Evolutionary conservation across 2,329 filamentous ascomycete genomes (phyloP).

Genomic region (Colletotrichum sp.): DNA sequence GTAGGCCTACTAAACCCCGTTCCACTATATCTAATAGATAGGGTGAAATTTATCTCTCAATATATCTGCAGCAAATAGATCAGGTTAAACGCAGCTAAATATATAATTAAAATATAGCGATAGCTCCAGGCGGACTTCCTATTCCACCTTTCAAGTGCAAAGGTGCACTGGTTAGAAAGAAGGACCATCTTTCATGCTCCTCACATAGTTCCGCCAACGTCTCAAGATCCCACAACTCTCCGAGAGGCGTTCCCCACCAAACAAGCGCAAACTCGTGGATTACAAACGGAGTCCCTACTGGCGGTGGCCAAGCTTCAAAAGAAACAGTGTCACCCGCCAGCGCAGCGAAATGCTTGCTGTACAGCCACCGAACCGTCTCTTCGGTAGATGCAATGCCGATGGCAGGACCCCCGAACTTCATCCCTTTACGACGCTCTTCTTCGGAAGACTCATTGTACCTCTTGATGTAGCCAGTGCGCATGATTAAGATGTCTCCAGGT

Average conservation of each 20-base stretch:
- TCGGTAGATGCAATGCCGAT: conserved; percentile 42
- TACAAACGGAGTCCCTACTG: conserved; percentile 26
- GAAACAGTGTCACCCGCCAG: conserved; percentile 48
- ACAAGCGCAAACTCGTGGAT: conserved; percentile 52
- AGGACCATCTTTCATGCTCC: conserved; percentile 50
- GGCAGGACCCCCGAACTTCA: background rate
- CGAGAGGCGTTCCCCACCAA: conserved; percentile 51
- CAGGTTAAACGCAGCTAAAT: background rate
- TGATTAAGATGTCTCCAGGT: background rate
- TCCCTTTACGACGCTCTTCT: background rate
- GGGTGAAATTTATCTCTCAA: too few relatives aligned
- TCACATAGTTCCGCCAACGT: conserved; percentile 53
- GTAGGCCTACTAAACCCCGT: too few relatives aligned
- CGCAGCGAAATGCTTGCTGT: conserved; percentile 50
- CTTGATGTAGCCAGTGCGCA: background rate
- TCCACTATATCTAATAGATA: too few relatives aligned
- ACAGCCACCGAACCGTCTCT: conserved; percentile 48
- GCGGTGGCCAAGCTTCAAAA: conserved; percentile 46
- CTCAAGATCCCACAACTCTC: conserved; percentile 40
- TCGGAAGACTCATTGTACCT: background rate
- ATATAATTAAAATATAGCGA: background rate
- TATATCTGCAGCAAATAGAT: background rate
- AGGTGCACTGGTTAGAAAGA: conserved; percentile 53
- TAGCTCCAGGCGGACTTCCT: background rate
- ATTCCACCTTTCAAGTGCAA: conserved; percentile 40